Evolutionary conservation across 257 asterid species (phyloP).

Genomic region (Solanum neorickii): DNA sequence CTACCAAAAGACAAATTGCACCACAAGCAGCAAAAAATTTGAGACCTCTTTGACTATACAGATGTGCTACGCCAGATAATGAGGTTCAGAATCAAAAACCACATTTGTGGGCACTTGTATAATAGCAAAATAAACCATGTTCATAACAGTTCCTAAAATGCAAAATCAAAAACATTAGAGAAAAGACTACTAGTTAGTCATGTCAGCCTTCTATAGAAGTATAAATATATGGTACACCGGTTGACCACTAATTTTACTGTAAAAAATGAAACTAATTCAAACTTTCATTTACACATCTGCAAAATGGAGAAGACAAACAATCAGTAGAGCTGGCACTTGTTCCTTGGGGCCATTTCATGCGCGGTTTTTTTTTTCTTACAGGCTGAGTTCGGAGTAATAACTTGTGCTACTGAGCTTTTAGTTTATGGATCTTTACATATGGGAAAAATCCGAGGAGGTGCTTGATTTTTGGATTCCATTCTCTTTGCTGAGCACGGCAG

Average conservation of each 20-base stretch:
- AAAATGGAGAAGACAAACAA: neutral
- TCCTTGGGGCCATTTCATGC: conserved; percentile 8
- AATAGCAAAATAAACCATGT: neutral
- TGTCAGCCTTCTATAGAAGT: neutral
- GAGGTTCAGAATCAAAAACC: neutral
- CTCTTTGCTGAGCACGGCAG: conserved; percentile 90
- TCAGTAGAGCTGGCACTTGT: conserved; percentile 1
- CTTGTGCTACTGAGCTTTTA: conserved; percentile 48
- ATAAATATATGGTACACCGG: neutral
- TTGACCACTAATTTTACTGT: neutral
- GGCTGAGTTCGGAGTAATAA: neutral
- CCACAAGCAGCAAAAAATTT: neutral
- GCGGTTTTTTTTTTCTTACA: neutral
- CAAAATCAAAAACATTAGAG: neutral
- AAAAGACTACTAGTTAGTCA: neutral
- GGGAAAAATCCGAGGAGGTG: conserved; percentile 57
- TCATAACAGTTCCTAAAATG: neutral
- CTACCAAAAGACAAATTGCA: neutral
- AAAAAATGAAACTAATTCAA: neutral
- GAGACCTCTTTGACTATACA: neutral
- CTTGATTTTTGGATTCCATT: conserved; percentile 65
- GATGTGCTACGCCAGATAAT: neutral
- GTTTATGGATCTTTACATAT: conserved; percentile 68
- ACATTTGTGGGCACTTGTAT: neutral
- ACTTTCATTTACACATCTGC: neutral